Base-by-base conservation (phyloP, 805 yeast genomes). In the Metschnikowia continentalis region DNA sequence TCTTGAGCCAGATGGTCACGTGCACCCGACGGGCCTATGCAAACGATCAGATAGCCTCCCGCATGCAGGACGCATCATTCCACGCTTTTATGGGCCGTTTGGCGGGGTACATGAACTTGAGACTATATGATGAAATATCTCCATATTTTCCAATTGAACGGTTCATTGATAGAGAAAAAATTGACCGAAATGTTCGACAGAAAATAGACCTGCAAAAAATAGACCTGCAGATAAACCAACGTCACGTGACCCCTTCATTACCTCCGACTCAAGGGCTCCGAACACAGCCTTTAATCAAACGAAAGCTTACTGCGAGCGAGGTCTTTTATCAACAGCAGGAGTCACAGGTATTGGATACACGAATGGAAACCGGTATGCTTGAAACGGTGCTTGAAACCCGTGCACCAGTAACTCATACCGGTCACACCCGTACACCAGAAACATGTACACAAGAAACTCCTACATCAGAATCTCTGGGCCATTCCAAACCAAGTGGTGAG, bases 1-100 rank as follows among this genome's bases (percentile, higher is more conserved):
- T 52, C 20, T 36, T 48, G n/a, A 32, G 51, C 23, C 20, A 44
- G 22, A 22, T 55, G 13, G 46, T 42, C 32, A 35, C 46, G 46
- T 42, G 36, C 32, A 30, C 17, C 11, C 15, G 46, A 6, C 36
- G 36, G 14, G 33, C 46, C 8, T 23, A 32, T 4, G 17, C 15
- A n/a, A 32, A 33, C 26, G n/a, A 40, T 5, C 30, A 6, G n/a
- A 20, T 17, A 2, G 39, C 15, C n/a, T n/a, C 17, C 20, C 14
- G 10, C 5, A 19, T 32, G 32, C 38, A 47, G 32, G 17, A 38
- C 20, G 13, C 36, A 3, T 19, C 33, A 7, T 47, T 50, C 22
- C 40, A 14, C 10, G 17, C 37, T 1, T 40, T 52, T 19, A 46
- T 52, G 48, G 20, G 19, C 11, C 44, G 55, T 10, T 47, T 49